Conservation (phyloP, 176 grass and related monocot species). For the Eremochloa ophiuroides region DNA sequence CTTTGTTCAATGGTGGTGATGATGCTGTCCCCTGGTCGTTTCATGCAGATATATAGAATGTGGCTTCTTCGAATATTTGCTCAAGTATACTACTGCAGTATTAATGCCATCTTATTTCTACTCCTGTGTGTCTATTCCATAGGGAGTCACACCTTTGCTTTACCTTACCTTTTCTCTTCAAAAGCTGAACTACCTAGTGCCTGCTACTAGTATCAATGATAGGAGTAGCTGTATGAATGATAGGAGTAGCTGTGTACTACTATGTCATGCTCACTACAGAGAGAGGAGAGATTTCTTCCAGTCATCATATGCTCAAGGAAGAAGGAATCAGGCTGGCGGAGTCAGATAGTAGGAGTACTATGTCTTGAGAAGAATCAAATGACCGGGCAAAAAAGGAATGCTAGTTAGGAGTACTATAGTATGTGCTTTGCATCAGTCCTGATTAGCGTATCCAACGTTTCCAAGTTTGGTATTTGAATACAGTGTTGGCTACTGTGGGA, state of each 20-base stretch:
- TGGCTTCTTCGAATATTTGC: slow-evolving; percentile 26
- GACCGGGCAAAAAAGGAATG: not conserved
- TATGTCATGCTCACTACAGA: not conserved
- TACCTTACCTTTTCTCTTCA: slow-evolving; percentile 50
- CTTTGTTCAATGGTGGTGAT: slow-evolving; percentile 18
- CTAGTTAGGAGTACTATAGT: too few relatives aligned
- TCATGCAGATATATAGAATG: not conserved
- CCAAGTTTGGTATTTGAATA: not conserved
- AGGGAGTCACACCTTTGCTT: slow-evolving; percentile 37
- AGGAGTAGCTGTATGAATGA: slow-evolving; percentile 29
- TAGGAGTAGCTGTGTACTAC: slow-evolving; percentile 1
- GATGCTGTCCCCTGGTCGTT: slow-evolving; percentile 36
- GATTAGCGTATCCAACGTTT: slow-evolving; percentile 2
- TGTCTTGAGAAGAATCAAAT: slow-evolving; percentile 22
- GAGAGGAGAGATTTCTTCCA: slow-evolving; percentile 1
- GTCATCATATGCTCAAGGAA: slow-evolving; percentile 39
- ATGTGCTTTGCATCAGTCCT: not conserved
- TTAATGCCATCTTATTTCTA: not conserved
- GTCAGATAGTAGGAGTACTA: not conserved
- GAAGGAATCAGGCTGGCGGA: not conserved
- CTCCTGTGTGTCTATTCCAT: slow-evolving; percentile 20
- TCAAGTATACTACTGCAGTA: not conserved
- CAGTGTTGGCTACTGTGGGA: not conserved
- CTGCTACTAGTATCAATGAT: slow-evolving; percentile 43
- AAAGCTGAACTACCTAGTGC: slow-evolving; percentile 57